These are phyloP conservation scores for Brassica incana DNA, from an alignment of 345 rosid species.

Conservation along the genomic window DNA sequence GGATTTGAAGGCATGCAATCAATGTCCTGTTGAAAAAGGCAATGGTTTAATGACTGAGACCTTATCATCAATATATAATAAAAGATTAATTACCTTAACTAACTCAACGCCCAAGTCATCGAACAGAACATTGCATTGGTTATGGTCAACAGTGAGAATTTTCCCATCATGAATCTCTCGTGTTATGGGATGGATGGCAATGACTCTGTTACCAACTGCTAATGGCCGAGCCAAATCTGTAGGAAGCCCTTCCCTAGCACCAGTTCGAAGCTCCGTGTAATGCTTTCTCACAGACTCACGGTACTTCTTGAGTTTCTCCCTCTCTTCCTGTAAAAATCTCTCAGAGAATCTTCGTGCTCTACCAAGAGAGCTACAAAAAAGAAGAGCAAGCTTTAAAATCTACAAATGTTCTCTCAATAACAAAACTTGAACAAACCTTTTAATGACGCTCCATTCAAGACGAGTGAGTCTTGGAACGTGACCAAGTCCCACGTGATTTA, in stretches of 20 bases:
- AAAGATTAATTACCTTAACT: constrained; percentile 60
- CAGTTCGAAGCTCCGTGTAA: constrained; percentile 75
- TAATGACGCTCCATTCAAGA: constrained; percentile 97
- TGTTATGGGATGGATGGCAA: constrained; percentile 85
- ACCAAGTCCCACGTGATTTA: constrained; percentile 92
- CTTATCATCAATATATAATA: constrained; percentile 15
- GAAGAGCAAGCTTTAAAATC: not conserved
- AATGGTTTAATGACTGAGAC: not conserved
- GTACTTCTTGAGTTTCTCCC: constrained; percentile 78
- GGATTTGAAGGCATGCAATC: constrained; percentile 97
- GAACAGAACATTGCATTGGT: constrained; percentile 73
- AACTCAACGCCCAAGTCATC: constrained; percentile 86
- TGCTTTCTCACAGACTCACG: constrained; percentile 87
- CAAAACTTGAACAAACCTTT: constrained; percentile 54
- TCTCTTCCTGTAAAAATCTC: constrained; percentile 75
- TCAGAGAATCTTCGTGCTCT: constrained; percentile 92
- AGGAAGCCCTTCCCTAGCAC: constrained; percentile 85
- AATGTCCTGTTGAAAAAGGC: constrained; percentile 60
- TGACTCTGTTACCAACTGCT: constrained; percentile 78
- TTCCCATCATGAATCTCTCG: constrained; percentile 89
- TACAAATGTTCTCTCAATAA: too few species aligned
- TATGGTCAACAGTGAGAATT: constrained; percentile 84
- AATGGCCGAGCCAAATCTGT: constrained; percentile 89
- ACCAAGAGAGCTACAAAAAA: constrained; percentile 84
- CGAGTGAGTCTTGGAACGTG: constrained; percentile 92